Percentiles rank a stretch among this genome's conserved stretches.
phyloP scores from a whole-genome alignment of 83 land plant species.

The Picea abies region DNA sequence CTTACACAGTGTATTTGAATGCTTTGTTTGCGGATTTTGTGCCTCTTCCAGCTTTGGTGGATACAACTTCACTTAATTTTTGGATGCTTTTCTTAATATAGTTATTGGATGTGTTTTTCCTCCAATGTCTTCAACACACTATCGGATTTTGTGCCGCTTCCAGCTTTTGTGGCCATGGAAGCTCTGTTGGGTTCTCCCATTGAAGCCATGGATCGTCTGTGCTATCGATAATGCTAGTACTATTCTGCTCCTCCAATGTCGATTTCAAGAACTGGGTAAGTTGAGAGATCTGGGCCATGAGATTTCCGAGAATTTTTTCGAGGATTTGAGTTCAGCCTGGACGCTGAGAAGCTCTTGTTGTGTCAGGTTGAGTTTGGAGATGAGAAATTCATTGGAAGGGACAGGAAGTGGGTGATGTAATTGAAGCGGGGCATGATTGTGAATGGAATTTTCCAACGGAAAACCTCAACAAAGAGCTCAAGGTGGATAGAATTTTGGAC shows the following conservation, averaged over 20 bases:
- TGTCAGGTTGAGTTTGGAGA: constrained; percentile 27
- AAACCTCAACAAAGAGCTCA: not conserved
- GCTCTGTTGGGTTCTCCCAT: constrained; percentile 13
- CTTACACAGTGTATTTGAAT: too few relatives aligned
- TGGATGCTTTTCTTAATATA: too few relatives aligned
- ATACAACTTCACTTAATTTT: too few relatives aligned
- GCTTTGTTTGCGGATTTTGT: too few relatives aligned
- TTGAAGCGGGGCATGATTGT: too few relatives aligned
- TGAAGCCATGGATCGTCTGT: too few relatives aligned
- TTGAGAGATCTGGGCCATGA: constrained; percentile 9
- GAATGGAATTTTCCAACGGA: not conserved
- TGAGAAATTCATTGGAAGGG: constrained; percentile 13
- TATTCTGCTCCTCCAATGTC: not conserved
- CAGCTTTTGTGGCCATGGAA: too few relatives aligned
- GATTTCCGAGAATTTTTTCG: not conserved
- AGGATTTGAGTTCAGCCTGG: constrained; percentile 15
- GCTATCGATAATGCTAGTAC: too few relatives aligned
- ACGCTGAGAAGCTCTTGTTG: constrained; percentile 6
- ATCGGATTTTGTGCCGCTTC: too few relatives aligned
- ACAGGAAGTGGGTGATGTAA: not conserved
- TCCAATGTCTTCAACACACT: too few relatives aligned
- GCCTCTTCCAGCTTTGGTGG: too few relatives aligned
- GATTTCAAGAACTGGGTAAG: constrained; percentile 4
- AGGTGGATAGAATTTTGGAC: constrained; percentile 5
- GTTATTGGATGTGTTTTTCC: too few relatives aligned